Conservation (phyloP, 179 eudicot species). For the Carnegiea gigantea region DNA sequence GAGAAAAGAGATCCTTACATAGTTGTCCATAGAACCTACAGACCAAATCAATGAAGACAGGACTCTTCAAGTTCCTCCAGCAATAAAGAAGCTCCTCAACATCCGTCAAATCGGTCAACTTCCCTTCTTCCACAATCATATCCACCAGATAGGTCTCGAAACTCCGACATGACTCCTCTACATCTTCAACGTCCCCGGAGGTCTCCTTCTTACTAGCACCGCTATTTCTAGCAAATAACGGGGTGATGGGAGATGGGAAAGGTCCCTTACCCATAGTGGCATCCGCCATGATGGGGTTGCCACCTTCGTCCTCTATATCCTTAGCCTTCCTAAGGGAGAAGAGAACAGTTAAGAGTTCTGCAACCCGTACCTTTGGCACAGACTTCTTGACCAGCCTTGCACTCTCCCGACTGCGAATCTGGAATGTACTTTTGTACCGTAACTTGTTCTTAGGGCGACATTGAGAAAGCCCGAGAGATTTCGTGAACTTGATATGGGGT, state of each 20-base stretch:
- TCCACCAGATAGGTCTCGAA: slow-evolving; percentile 74
- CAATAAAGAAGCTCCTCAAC: slow-evolving; percentile 78
- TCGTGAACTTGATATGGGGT: neutral
- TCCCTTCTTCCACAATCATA: slow-evolving; percentile 81
- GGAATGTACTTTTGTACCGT: slow-evolving; percentile 9
- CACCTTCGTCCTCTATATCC: slow-evolving; percentile 46
- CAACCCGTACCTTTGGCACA: slow-evolving; percentile 30
- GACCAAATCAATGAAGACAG: slow-evolving; percentile 70
- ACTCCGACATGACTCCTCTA: slow-evolving; percentile 60
- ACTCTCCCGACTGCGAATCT: slow-evolving; percentile 14
- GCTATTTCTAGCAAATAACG: slow-evolving; percentile 41
- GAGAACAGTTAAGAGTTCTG: slow-evolving; percentile 40
- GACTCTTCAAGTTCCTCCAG: slow-evolving; percentile 74
- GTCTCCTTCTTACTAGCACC: slow-evolving; percentile 23
- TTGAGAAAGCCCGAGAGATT: slow-evolving; percentile 30
- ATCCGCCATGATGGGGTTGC: slow-evolving; percentile 28
- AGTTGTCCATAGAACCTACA: slow-evolving; percentile 82
- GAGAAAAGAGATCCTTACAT: slow-evolving; percentile 65
- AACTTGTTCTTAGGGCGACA: slow-evolving; percentile 29
- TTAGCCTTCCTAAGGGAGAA: slow-evolving; percentile 38
- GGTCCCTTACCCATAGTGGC: slow-evolving; percentile 40
- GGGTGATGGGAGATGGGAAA: slow-evolving; percentile 61
- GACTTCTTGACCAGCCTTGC: slow-evolving; percentile 21
- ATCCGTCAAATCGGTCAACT: slow-evolving; percentile 56
- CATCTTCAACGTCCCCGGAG: slow-evolving; percentile 23